Evolutionary conservation across 2,329 filamentous ascomycete species (phyloP).

Genomic region (Decorospora gaudefroyi): DNA sequence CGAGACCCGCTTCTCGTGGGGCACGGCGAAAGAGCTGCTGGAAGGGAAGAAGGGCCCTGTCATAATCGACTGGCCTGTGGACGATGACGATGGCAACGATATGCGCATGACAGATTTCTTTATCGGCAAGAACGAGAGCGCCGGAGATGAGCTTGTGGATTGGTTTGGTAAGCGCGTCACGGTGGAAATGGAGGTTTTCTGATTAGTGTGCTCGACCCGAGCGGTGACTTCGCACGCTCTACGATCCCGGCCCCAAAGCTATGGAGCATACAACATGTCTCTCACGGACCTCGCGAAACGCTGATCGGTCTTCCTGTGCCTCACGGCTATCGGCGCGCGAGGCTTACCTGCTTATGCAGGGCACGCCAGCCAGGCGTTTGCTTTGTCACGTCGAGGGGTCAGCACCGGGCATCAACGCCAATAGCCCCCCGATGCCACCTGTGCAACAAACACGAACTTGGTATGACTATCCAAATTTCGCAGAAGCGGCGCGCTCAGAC

Average conservation of each 20-base stretch:
- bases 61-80: conserved; percentile 84
- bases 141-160: conserved; percentile 68
- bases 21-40: conserved; percentile 89
- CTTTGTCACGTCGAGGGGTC: conserved; percentile 11
- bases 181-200: conserved; percentile 75
- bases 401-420: conserved; percentile 17
- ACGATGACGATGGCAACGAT: conserved; percentile 69
- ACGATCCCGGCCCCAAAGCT: background rate
- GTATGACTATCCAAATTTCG: conserved; percentile 1
- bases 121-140: conserved; percentile 51
- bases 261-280: background rate
- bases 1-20: conserved; percentile 95
- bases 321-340: background rate
- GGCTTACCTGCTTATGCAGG: conserved; percentile 7
- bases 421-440: conserved; percentile 14
- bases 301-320: too few relatives aligned
- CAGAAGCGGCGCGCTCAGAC: background rate
- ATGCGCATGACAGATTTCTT: conserved; percentile 79
- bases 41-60: conserved; percentile 71
- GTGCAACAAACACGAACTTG: conserved; percentile 16
- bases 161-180: conserved; percentile 82
- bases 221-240: background rate
- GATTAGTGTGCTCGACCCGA: conserved; percentile 3
- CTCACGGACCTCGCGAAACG: too few relatives aligned
- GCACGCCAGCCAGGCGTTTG: conserved; percentile 16